Base-by-base conservation (phyloP, 371 early-diverging fungal genomes). In the Mucor velutinosus region DNA sequence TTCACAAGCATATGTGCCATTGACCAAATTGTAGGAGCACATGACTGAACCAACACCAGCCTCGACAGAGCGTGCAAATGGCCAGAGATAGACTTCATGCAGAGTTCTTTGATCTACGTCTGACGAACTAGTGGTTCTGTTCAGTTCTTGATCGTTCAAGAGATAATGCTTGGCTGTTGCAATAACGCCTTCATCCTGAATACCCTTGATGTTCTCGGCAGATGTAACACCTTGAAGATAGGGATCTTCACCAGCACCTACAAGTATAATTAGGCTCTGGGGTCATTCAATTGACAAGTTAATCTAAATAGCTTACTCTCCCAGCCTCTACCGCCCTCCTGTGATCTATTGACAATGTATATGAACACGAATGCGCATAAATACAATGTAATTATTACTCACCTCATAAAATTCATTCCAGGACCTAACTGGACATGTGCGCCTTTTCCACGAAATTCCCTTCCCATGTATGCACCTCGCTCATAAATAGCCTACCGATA, bases 11-110 rank as follows among this genome's bases (percentile, higher is more conserved):
- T 81, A 82, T 0, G 74, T 77, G 4, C 75, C 73, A 49, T 87
- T 84, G 25, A 87, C 3, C 29, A 55, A 33, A 51, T 89, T 89
- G 73, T 89, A 89, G 15, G 74, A 49, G 63, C 88, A 86, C 89
- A 89, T 89, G 63, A 88, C 47, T 23, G 85, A 72, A 3, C 67
- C 85, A 12, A 81, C 86, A 58, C 85, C 88, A 21, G 85, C 87
- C 61, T 86, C 81, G 7, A 88, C 66, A 43, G 75, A 69, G 29
- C 76, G 75, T 19, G 79, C 76, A 76, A 86, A 89, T 10, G 90
- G 86, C 66, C 78, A 79, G 14, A 86, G 47, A 58, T 88, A 90
- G 1, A 87, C 60, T 74, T 90, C 90, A 62, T 86, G 85, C 14
- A 87, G 41, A 0, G 88, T 78, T 56, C 85, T 76, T 19, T 79